Conservation (phyloP, 805 yeast species). For the Maudiozyma barnettii region DNA sequence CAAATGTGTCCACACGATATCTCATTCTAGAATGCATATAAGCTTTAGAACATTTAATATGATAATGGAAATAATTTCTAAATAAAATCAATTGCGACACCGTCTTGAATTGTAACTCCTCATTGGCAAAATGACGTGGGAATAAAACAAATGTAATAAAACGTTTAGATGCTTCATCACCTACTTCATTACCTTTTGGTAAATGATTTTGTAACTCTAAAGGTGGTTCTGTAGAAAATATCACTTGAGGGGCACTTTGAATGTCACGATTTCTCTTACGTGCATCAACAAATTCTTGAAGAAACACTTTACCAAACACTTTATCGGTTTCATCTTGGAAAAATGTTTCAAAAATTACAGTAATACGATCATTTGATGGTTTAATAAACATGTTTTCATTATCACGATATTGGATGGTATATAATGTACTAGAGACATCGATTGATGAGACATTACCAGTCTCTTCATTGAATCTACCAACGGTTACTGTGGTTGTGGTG, state of each 20-base stretch:
- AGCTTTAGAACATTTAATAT: constrained; percentile 96
- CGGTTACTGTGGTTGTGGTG: constrained; percentile 10
- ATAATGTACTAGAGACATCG: constrained; percentile 18
- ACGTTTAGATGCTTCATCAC: constrained; percentile 30
- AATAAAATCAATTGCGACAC: constrained; percentile 86
- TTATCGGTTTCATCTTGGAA: constrained; percentile 97
- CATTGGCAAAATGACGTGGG: constrained; percentile 81
- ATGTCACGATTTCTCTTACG: constrained; percentile 86
- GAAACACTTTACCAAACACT: constrained; percentile 76
- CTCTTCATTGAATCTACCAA: constrained; percentile 12
- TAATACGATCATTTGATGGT: constrained; percentile 92
- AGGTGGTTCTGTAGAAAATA: constrained; percentile 92
- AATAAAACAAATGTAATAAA: constrained; percentile 65
- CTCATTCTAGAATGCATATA: constrained; percentile 98
- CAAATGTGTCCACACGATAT: constrained; percentile 83
- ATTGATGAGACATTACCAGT: constrained; percentile 15
- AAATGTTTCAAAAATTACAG: constrained; percentile 88
- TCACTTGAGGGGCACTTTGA: constrained; percentile 97
- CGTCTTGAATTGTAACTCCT: constrained; percentile 25
- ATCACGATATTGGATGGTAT: constrained; percentile 71
- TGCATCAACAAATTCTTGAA: constrained; percentile 93
- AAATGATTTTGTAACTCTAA: constrained; percentile 50
- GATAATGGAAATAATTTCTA: constrained; percentile 96
- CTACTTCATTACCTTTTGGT: constrained; percentile 21
- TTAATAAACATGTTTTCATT: constrained; percentile 84